Base-by-base conservation (phyloP, 768 basidiomycete species). In the Lentinula edodes region DNA sequence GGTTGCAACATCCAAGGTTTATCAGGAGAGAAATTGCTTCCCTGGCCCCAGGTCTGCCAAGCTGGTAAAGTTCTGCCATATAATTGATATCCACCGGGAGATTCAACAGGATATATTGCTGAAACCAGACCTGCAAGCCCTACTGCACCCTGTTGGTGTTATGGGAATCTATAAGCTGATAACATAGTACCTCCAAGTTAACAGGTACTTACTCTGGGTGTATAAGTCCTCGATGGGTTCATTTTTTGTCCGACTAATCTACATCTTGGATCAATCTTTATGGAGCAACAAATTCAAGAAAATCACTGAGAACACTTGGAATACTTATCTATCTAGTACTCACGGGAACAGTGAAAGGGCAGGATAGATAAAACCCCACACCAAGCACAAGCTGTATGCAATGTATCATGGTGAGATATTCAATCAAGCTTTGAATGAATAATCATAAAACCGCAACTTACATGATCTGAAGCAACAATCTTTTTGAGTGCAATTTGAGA, bases 221-320 rank as follows among this genome's bases (percentile, higher is more conserved):
- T 90, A 62, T 76, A 86, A 0, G 86, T 86, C 7, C 88, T 74
- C 0, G 86, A 87, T 0, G 88, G 88, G 60, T 90, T 90, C 84
- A 89, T 88, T 70, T 90, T 90, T 62, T 89, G 88, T 0, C 83
- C 86, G 5, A 85, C 77, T 0, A 90, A 69, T 41, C 86, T 75
- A 61, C 80, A 82, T 35, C 83, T 74, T 7, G 83, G 83, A 66
- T 86, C 84, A 16, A 87, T 77, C 83, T 85, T 61, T 13, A 18
- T 28, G 3, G 28, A 28, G 28, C 28, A 28, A 28, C 28, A 28
- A 28, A 3, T 4, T 28, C 28, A 28, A 28, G 28, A 28, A 28
- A 28, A 28, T 28, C 28, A 28, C 28, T 28, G 28, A 28, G 28
- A 28, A 28, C 28, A 28, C 28, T 28, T 28, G 28, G 28, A 28